phyloP scores from a whole-genome alignment of 805 yeast genomes.

The Sungouiozyma intestinalis region DNA sequence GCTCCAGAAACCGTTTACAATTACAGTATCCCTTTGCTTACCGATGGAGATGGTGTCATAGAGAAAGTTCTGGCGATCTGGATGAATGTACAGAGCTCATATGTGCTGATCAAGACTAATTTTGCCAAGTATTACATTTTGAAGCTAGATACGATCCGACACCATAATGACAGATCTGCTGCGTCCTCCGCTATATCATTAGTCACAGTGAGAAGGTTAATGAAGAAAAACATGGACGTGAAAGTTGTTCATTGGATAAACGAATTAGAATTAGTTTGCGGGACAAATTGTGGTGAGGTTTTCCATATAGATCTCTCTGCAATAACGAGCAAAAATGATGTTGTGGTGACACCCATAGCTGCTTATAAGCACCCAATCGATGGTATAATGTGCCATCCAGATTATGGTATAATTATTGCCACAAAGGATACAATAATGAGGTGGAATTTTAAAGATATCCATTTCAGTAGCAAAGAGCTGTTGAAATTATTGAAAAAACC shows the following conservation, averaged over 20 bases:
- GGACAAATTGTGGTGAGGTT: slow-evolving; percentile 17
- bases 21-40: slow-evolving; percentile 26
- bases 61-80: slow-evolving; percentile 19
- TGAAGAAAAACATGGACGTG: slow-evolving; percentile 19
- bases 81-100: slow-evolving; percentile 16
- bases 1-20: slow-evolving; percentile 49
- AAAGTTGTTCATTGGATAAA: slow-evolving; percentile 15
- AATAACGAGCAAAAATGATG: neutral
- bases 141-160: slow-evolving; percentile 1
- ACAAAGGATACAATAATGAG: neutral
- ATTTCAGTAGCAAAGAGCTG: slow-evolving; percentile 1
- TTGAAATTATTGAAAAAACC: slow-evolving; percentile 15
- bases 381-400: slow-evolving; percentile 11
- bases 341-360: neutral
- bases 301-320: slow-evolving; percentile 8
- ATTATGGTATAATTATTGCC: neutral
- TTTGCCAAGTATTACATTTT: slow-evolving; percentile 22
- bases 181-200: neutral
- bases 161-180: slow-evolving; percentile 5
- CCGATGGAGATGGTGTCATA: slow-evolving; percentile 6
- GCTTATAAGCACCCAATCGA: slow-evolving; percentile 10
- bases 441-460: neutral
- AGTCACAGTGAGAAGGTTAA: slow-evolving; percentile 10
- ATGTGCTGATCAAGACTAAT: slow-evolving; percentile 22
- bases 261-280: slow-evolving; percentile 12